Conservation (phyloP, 306 rosid genomes). For the Citrullus amarus region DNA sequence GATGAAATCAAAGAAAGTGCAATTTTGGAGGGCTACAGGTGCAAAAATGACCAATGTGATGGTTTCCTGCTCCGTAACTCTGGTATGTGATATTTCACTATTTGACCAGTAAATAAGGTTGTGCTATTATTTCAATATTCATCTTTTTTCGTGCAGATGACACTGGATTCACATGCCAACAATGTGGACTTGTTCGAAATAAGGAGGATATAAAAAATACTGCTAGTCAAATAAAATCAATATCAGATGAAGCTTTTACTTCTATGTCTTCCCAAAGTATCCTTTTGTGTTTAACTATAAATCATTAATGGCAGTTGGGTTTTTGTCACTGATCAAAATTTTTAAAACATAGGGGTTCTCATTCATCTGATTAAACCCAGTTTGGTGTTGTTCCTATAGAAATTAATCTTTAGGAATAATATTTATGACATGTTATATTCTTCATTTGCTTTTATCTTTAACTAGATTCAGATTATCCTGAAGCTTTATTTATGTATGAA, state of each 20-base stretch:
- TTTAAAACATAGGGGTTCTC: not conserved
- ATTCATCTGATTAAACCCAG: not conserved
- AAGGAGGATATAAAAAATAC: constrained; percentile 51
- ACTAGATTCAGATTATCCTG: constrained; percentile 45
- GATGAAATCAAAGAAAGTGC: constrained; percentile 74
- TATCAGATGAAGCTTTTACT: constrained; percentile 38
- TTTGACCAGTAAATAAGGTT: not conserved
- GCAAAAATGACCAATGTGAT: constrained; percentile 53
- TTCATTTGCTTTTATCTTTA: constrained; percentile 27
- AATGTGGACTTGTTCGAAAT: constrained; percentile 54
- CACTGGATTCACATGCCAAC: constrained; percentile 62
- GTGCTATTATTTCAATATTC: not conserved
- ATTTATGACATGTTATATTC: not conserved
- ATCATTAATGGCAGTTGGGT: not conserved
- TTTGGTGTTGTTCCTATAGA: not conserved
- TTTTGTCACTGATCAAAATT: not conserved
- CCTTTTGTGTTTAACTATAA: constrained; percentile 28
- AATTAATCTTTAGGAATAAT: not conserved
- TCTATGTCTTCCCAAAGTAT: constrained; percentile 41
- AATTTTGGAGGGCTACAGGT: constrained; percentile 69
- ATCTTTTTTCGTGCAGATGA: constrained; percentile 33
- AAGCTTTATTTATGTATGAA: constrained; percentile 34
- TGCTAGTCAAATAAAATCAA: constrained; percentile 45
- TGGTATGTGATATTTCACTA: constrained; percentile 34
- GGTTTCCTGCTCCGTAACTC: constrained; percentile 69